Evolutionary conservation across 805 yeast species (phyloP).

Genomic region (Hermanozyma aechmeae): DNA sequence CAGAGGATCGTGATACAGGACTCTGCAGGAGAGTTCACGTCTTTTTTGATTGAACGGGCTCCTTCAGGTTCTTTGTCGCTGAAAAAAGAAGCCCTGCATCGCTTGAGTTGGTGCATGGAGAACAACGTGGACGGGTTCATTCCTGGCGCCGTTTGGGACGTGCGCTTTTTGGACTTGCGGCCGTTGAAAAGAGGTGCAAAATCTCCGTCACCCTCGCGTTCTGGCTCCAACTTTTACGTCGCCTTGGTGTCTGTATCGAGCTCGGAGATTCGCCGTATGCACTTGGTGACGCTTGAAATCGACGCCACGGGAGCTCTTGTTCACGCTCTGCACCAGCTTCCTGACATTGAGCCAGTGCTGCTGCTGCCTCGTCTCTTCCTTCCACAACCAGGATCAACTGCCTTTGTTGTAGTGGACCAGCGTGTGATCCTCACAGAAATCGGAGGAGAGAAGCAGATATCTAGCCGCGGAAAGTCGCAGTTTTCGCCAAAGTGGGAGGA

Average conservation of each 20-base stretch:
- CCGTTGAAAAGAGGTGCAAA: slow-evolving; percentile 26
- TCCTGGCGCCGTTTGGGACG: slow-evolving; percentile 38
- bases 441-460: neutral
- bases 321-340: slow-evolving; percentile 58
- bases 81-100: slow-evolving; percentile 18
- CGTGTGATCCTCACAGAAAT: slow-evolving; percentile 63
- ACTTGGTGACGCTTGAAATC: slow-evolving; percentile 43
- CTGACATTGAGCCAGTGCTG: slow-evolving; percentile 19
- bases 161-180: slow-evolving; percentile 56
- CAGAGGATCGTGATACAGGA: slow-evolving; percentile 36
- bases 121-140: slow-evolving; percentile 36
- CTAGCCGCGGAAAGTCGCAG: slow-evolving; percentile 15
- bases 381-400: slow-evolving; percentile 51
- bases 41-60: no score
- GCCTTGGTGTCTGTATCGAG: slow-evolving; percentile 7
- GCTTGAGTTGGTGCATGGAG: slow-evolving; percentile 19
- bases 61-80: no score
- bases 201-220: neutral
- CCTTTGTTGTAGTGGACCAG: slow-evolving; percentile 49
- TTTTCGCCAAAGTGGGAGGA: slow-evolving; percentile 72
- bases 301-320: slow-evolving; percentile 43
- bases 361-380: slow-evolving; percentile 40
- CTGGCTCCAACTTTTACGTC: slow-evolving; percentile 12
- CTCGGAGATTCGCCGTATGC: slow-evolving; percentile 1
- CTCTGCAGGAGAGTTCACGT: slow-evolving; percentile 34